Percentiles rank a stretch among this genome's conserved stretches.
These are phyloP conservation scores for Botryococcus braunii DNA, from an alignment of 163 green algal species.

Conservation along the genomic window DNA sequence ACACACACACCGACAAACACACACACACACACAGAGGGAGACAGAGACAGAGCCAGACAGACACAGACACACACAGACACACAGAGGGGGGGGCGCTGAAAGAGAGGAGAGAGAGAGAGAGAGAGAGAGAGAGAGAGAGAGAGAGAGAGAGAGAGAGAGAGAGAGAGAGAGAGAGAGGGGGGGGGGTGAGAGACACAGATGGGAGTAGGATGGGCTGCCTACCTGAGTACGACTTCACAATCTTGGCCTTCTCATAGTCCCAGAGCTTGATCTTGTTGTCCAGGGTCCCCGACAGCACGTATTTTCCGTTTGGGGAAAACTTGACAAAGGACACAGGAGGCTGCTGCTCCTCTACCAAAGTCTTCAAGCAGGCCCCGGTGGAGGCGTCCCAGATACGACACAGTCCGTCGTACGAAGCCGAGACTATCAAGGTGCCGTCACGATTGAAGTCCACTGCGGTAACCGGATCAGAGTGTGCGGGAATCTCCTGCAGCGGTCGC, in stretches of 20 bases:
- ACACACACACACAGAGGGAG: too few species aligned
- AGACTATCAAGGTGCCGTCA: conserved; percentile 62
- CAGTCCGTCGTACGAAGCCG: conserved; percentile 64
- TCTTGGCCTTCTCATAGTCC: conserved; percentile 54
- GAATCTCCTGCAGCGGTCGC: conserved; percentile 39
- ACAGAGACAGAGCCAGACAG: too few species aligned
- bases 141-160: too few species aligned
- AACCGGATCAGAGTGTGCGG: conserved; percentile 82
- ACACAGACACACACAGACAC: too few species aligned
- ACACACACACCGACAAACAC: too few species aligned
- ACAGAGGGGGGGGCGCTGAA: too few species aligned
- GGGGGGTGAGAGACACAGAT: neutral
- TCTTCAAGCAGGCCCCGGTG: neutral
- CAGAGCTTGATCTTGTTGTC: conserved; percentile 65
- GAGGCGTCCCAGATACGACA: conserved; percentile 64
- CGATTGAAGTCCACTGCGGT: conserved; percentile 50
- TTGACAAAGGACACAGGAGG: conserved; percentile 62
- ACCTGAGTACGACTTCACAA: conserved; percentile 40
- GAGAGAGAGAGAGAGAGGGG: too few species aligned
- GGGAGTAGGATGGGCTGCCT: neutral
- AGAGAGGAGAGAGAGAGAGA: too few species aligned
- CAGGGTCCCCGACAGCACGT: conserved; percentile 61
- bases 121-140: too few species aligned
- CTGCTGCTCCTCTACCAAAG: conserved; percentile 32
- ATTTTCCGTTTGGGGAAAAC: conserved; percentile 83